Base-by-base conservation (phyloP, 805 yeast genomes). In the Lachancea meyersii region DNA sequence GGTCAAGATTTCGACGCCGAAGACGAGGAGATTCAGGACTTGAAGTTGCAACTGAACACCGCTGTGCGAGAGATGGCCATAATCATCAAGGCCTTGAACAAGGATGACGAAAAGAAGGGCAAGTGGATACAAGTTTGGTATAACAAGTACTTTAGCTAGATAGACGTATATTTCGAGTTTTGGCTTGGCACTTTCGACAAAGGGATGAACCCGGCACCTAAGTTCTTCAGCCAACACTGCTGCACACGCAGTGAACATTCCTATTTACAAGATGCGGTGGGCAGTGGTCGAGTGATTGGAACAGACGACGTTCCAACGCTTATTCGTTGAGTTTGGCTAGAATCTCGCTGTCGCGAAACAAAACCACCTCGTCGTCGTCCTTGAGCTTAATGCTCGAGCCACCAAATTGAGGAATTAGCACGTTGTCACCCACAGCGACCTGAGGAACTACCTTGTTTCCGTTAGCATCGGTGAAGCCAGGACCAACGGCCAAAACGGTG, bases 281-380 rank as follows among this genome's bases (percentile, higher is more conserved):
- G 31, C 19, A 17, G 11, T 7, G 26, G 26, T 11, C 7, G 26
- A 11, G 7, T 23, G 10, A 23, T 7, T 23, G 11, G 26, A 11
- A 8, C 26, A 23, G 10, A 23, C 26, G 26, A 7, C 11, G 26
- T 11, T 7, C 26, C 11, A 11, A 8, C n/a, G 10, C 19, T 38
- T 38, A 74, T 54, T 81, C 80, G 60, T 80, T 80, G 60, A 93
- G 79, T 75, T 87, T 91, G 60, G 97, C 98, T 60, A 93, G 77
- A 65, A 91, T 86, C 70, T 91, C 98, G 59, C 85, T 72, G 70
- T 93, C 97, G 66, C 96, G 84, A 79, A 85, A 88, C 59, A 89
- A 73, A 55, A 85, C 74, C 58, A 72, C 80, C 63, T 78, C 73
- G 22, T 63, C 84, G 56, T 89, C 95, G 48, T 84, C 88, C 55